A percentile compares a stretch with the other conserved stretches of the same genome.
These are phyloP conservation scores for Plantago ovata DNA, from an alignment of 257 asterid species.

Conservation along the genomic window DNA sequence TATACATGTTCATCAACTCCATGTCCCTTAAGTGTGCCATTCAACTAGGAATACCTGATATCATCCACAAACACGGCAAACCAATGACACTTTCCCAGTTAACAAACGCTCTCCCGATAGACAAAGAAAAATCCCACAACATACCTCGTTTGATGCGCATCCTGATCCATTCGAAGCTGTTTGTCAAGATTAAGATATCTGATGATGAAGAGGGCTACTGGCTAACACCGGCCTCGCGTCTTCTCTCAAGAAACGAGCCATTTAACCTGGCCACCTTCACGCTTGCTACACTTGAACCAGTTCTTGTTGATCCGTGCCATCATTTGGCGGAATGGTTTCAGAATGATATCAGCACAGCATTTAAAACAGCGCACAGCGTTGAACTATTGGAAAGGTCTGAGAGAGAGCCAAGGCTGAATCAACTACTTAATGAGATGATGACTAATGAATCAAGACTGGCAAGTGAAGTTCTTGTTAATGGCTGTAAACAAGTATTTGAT, in stretches of 20 bases:
- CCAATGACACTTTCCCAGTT: constrained; percentile 20
- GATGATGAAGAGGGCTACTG: constrained; percentile 9
- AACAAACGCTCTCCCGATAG: constrained; percentile 13
- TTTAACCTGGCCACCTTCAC: constrained; percentile 4
- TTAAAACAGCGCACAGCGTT: constrained; percentile 16
- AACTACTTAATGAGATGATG: too few relatives aligned
- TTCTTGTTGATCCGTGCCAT: constrained; percentile 11
- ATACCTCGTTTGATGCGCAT: constrained; percentile 13
- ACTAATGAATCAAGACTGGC: too few relatives aligned
- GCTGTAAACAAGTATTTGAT: too few relatives aligned
- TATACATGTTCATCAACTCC: constrained; percentile 19
- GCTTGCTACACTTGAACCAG: constrained; percentile 11
- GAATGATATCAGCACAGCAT: constrained; percentile 2
- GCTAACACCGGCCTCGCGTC: constrained; percentile 23
- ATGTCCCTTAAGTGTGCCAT: constrained; percentile 19
- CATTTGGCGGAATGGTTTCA: constrained; percentile 23
- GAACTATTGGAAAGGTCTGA: too few relatives aligned
- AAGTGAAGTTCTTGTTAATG: too few relatives aligned
- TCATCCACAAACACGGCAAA: constrained; percentile 15
- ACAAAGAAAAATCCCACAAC: constrained; percentile 4
- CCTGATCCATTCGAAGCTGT: constrained; percentile 17
- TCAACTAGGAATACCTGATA: constrained; percentile 20
- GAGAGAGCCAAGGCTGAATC: too few relatives aligned
- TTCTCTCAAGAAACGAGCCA: constrained; percentile 14
- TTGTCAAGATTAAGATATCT: constrained; percentile 1